Conservation (phyloP, 2,329 filamentous ascomycete species). For the Botrytis paeoniae region DNA sequence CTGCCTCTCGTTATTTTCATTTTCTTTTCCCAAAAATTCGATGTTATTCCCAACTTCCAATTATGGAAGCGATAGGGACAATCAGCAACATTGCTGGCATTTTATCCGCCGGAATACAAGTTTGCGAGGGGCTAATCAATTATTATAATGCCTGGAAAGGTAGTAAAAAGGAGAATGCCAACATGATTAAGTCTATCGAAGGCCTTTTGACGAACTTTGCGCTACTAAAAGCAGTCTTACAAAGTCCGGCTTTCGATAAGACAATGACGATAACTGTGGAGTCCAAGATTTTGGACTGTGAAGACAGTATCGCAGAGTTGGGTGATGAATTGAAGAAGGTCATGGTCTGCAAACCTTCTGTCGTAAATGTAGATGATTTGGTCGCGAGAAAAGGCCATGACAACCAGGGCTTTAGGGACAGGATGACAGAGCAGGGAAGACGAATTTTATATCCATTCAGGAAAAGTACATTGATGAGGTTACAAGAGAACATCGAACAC, state of each 20-base stretch:
- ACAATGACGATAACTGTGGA: not conserved
- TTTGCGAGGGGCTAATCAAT: conserved; percentile 14
- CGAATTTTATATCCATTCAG: conserved; percentile 24
- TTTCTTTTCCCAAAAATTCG: not conserved
- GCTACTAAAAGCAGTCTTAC: not conserved
- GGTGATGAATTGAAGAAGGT: conserved; percentile 13
- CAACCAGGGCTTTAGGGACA: conserved; percentile 3
- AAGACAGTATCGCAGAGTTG: conserved; percentile 14
- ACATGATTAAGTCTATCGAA: conserved; percentile 13
- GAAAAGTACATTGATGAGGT: conserved; percentile 24
- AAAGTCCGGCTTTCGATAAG: conserved; percentile 2
- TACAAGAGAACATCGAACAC: conserved; percentile 20
- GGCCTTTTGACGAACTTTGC: not conserved
- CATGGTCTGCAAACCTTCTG: conserved; percentile 10
- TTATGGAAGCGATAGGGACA: conserved; percentile 13
- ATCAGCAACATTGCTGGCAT: conserved; percentile 19
- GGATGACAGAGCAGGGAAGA: conserved; percentile 20
- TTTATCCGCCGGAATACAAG: conserved; percentile 14
- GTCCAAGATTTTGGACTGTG: conserved; percentile 11
- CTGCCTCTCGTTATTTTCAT: not conserved
- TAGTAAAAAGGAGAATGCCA: conserved; percentile 14
- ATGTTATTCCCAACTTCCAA: not conserved
- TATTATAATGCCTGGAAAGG: conserved; percentile 18
- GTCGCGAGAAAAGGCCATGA: not conserved
- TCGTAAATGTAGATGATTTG: not conserved